Conservation (phyloP, 148 eudicot genomes). For the Vaccinium myrtillus region DNA sequence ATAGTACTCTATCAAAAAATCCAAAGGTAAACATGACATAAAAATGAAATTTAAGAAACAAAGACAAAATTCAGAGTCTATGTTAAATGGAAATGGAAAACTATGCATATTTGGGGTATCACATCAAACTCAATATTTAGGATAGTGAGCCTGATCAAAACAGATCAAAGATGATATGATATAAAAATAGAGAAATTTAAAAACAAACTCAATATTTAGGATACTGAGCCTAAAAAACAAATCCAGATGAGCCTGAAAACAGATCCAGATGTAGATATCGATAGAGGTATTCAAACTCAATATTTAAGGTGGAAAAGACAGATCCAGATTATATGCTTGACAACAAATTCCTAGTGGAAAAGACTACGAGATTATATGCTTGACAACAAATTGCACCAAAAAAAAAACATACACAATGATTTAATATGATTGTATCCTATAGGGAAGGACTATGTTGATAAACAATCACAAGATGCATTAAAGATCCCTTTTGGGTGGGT, state of each 20-base stretch:
- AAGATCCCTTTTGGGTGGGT: neutral
- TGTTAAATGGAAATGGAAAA: neutral
- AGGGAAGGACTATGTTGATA: neutral
- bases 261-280: no score
- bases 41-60: neutral
- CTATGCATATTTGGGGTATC: neutral
- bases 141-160: neutral
- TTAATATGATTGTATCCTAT: neutral
- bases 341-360: neutral
- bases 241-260: no score
- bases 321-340: no score
- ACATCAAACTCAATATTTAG: neutral
- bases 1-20: neutral
- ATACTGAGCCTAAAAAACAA: neutral
- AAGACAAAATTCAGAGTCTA: neutral
- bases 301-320: neutral
- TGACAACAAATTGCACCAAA: no score
- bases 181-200: no score
- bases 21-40: neutral
- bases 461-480: neutral
- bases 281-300: neutral
- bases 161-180: no score
- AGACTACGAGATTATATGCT: neutral
- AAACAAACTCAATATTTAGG: neutral
- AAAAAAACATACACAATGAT: neutral